Evolutionary conservation across 2,329 filamentous ascomycete species (phyloP), one percentile per base, ranked within the genome.

Genomic region (Rhinocladiella mackenziei): DNA sequence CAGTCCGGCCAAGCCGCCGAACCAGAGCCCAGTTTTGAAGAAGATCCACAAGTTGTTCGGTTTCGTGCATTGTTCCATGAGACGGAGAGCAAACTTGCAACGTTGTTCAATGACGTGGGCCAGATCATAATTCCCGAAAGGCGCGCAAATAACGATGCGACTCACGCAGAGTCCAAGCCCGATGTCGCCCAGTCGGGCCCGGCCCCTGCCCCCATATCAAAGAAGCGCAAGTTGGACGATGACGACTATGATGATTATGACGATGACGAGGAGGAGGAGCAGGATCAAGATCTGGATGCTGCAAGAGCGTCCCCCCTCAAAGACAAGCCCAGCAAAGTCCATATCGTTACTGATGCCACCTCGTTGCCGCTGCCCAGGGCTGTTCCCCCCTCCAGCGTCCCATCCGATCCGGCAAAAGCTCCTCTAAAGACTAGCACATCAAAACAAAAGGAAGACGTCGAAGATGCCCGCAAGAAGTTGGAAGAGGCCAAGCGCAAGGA

Each of bases 401-500:
- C 48, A n/a, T 51, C 53, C 30, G 55, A 57, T 26, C 37, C 51
- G 15, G 20, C 25, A 51, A 74, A 77, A 52, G 76, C 71, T 56
- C 59, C 76, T 57, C 72, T 83, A 38, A 76, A 54, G 80, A 72
- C 51, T 80, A 77, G 43, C 81, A 76, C 43, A 70, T 75, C 30
- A 80, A 78, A 72, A 35, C 78, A 58, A 70, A 78, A 66, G 71
- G 79, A 87, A 63, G 78, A 81, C 17, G 81, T 83, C 5, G 89
- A 95, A 62, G 86, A 95, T 72, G 86, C 88, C 64, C 86, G 92
- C 60, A 94, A 94, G 68, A 87, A 89, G 65, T 69, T 97, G 53
- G 89, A 97, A 65, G 86, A 94, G 61, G 87, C 88, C 56, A 92
- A 92, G 63, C 89, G 84, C 63, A 87, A 86, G 20, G 89, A 86